Base-by-base conservation (phyloP, 2,329 filamentous ascomycete species). In the Epichloe amarillans region DNA sequence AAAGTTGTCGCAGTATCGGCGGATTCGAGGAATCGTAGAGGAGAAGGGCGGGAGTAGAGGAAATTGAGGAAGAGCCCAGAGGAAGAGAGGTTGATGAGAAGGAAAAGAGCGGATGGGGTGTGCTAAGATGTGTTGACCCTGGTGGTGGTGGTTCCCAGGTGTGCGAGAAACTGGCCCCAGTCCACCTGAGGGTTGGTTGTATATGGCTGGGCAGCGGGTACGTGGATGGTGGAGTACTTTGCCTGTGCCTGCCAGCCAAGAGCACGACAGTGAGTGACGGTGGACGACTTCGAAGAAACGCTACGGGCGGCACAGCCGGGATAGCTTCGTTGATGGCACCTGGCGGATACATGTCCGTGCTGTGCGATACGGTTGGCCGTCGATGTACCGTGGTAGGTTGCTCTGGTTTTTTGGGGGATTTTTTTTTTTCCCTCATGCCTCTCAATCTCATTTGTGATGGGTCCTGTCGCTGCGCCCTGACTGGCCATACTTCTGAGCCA, bases 21-120 rank as follows among this genome's bases (percentile, higher is more conserved):
- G 64, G 66, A 66, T 67, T 68, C 66, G 62, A 63, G 55, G 57
- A 58, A 54, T 62, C 62, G 63, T 62, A 60, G 59, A 58, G 56
- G 50, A 52, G 54, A 43, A 47, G 53, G 54, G 53, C 53, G 55
- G 54, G 50, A 53, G 53, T 42, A 53, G 47, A 53, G 54, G 55
- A 49, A 52, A 47, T 56, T 48, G 52, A 53, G 50, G 53, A 48
- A 23, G 53, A 49, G 47, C 37, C 40, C 50, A 47, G 49, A 37
- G 38, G 47, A 12, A 52, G 30, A 23, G 47, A 52, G 41, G 50
- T 53, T 51, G 51, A 53, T 52, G 49, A 50, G 41, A 50, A 47
- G 17, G 42, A 48, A 10, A 33, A 26, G 36, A 52, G 38, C 47
- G 30, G 38, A 38, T 44, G 19, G 47, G 44, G 47, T 15, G 15